Evolutionary conservation across 768 basidiomycete genomes (phyloP), one percentile per base, ranked within the genome.

Genomic region (Xerocomus potaroensis): DNA sequence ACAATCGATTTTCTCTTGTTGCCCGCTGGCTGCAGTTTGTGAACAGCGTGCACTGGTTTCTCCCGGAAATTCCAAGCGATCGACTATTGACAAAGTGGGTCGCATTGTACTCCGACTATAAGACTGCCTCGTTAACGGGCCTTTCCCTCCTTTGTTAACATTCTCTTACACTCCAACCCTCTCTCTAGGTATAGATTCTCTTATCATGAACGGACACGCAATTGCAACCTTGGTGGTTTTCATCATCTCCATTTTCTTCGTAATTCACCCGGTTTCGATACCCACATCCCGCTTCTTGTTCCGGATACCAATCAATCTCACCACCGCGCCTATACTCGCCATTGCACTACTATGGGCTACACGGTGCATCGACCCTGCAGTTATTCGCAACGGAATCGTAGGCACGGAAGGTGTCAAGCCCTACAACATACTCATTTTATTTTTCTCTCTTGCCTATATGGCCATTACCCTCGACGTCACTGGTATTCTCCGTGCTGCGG

Each of bases 391-490:
- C 49, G 94, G 94, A 1, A 90, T 95, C 43, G 80, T 94, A 10
- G 87, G 87, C 6, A 72, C 75, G 0, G 83, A 84, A 49, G 85
- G 85, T 4, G 78, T 97, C 21, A 80, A 87, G 54, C 94, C 94
- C 0, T 89, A 93, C 59, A 90, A 96, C 62, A 93, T 98, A 53
- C 79, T 98, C 64, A 89, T 91, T 21, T 70, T 98, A 1, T 97
- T 98, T 69, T 82, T 91, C 56, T 90, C 87, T 3, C 73, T 96
- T 40, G 91, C 93, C 0, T 97, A 97, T 67, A 85, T 96, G 74
- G 83, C 92, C 5, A 85, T 96, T 27, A 90, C 93, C 0, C 75
- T 97, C 33, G 95, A 97, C 58, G 77, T 84, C 8, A 92, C 92
- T 0, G 95, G 95, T 5, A 73, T 93, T 14, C 74, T 98, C 4